Conservation (phyloP, 1,139 yeast genomes). For the Sugiyamaella pinicola region DNA sequence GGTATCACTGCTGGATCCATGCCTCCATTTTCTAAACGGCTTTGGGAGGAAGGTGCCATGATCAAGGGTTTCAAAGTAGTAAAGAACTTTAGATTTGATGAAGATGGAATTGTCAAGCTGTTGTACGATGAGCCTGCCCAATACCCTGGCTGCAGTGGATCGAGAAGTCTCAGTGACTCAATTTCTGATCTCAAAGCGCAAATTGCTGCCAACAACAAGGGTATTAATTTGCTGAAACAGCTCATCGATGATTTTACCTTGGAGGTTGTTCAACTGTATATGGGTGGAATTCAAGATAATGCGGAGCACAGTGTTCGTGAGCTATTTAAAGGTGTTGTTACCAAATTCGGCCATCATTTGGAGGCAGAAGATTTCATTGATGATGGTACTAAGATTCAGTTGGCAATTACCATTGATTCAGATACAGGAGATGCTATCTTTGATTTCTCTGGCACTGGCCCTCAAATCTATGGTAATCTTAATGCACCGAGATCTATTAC, state of each 20-base stretch:
- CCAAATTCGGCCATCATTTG: conserved; percentile 43
- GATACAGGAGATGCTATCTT: conserved; percentile 53
- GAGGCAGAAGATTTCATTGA: conserved; percentile 58
- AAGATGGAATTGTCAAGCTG: conserved; percentile 51
- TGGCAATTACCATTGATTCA: conserved; percentile 49
- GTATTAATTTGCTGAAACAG: conserved; percentile 53
- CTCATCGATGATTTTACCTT: conserved; percentile 55
- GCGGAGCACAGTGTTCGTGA: conserved; percentile 59
- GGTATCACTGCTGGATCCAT: conserved; percentile 68
- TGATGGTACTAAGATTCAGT: conserved; percentile 58
- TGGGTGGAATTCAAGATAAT: conserved; percentile 62
- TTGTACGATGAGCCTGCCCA: conserved; percentile 55
- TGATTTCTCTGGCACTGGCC: conserved; percentile 64
- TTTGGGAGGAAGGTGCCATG: conserved; percentile 67
- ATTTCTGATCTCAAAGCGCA: conserved; percentile 68
- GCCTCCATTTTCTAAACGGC: conserved; percentile 62
- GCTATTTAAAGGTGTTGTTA: conserved; percentile 45
- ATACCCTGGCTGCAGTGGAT: conserved; percentile 62
- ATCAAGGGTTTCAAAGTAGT: conserved; percentile 60
- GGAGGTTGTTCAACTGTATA: conserved; percentile 57
- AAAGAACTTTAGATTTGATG: conserved; percentile 56
- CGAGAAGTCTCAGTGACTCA: conserved; percentile 60
- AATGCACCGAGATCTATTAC: conserved; percentile 76
- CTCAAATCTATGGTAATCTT: conserved; percentile 61
- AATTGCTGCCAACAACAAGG: conserved; percentile 67